A percentile compares a stretch with the other conserved stretches of the same genome.
Evolutionary conservation across 2,329 filamentous ascomycete genomes (phyloP).

Genomic region (Fusarium decemcellulare): DNA sequence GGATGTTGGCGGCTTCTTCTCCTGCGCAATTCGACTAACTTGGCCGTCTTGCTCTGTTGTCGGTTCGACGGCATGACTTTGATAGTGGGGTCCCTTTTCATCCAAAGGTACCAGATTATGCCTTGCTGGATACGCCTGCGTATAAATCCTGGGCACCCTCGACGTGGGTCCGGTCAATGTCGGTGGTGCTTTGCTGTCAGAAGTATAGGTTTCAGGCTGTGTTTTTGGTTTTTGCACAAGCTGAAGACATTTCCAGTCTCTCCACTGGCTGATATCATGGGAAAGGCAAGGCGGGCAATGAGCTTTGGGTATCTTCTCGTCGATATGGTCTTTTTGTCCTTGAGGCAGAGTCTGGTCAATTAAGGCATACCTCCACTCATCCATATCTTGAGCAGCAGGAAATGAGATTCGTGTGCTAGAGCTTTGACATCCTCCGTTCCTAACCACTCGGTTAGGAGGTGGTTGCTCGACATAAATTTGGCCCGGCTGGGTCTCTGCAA

Average conservation of each 20-base stretch:
- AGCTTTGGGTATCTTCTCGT: conserved; percentile 11
- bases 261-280: conserved; percentile 39
- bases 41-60: neutral
- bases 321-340: conserved; percentile 34
- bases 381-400: conserved; percentile 45
- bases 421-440: conserved; percentile 43
- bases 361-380: conserved; percentile 53
- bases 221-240: conserved; percentile 33
- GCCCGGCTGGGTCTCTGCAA: conserved; percentile 8
- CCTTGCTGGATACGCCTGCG: conserved; percentile 35
- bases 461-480: conserved; percentile 6
- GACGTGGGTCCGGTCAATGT: conserved; percentile 21
- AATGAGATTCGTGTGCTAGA: conserved; percentile 52
- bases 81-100: conserved; percentile 11
- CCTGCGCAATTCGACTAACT: neutral
- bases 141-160: conserved; percentile 22
- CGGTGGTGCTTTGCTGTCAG: conserved; percentile 2
- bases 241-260: conserved; percentile 37
- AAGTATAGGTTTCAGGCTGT: neutral
- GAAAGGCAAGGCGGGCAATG: conserved; percentile 51
- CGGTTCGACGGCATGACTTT: neutral
- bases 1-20: neutral
- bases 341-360: conserved; percentile 48
- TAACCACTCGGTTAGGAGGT: conserved; percentile 49
- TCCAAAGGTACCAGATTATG: neutral